Conservation (phyloP, 2,329 filamentous ascomycete genomes). For the Penicillium sclerotiorum region DNA sequence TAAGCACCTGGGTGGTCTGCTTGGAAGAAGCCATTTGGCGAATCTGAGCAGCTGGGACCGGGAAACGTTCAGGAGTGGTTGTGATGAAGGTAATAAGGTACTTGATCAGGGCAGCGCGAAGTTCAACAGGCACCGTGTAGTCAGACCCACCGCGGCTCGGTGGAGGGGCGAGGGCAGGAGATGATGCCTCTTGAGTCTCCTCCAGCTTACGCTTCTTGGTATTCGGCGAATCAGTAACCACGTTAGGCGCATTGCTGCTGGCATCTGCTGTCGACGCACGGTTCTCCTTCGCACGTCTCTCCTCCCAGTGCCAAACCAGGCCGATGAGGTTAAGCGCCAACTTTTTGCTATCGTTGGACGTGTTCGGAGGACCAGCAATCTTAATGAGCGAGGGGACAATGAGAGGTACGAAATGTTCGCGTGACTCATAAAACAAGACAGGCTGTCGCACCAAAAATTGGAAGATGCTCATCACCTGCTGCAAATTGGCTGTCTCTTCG, state of each 20-base stretch:
- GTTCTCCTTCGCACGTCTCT: too few species aligned
- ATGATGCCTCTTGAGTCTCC: slow-evolving; percentile 55
- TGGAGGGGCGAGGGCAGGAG: slow-evolving; percentile 51
- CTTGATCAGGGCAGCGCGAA: slow-evolving; percentile 82
- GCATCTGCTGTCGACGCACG: slow-evolving; percentile 65
- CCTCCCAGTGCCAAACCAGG: slow-evolving; percentile 91
- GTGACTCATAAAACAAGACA: slow-evolving; percentile 89
- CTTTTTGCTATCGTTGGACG: slow-evolving; percentile 89
- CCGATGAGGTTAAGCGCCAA: slow-evolving; percentile 88
- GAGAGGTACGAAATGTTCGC: slow-evolving; percentile 85
- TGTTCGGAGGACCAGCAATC: slow-evolving; percentile 75
- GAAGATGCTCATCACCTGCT: slow-evolving; percentile 96
- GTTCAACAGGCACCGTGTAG: slow-evolving; percentile 67
- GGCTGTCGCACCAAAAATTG: slow-evolving; percentile 93
- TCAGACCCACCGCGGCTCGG: slow-evolving; percentile 58
- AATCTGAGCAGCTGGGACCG: slow-evolving; percentile 70
- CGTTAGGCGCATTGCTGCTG: slow-evolving; percentile 25
- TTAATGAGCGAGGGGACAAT: slow-evolving; percentile 90
- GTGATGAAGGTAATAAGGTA: slow-evolving; percentile 96
- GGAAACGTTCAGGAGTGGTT: slow-evolving; percentile 81
- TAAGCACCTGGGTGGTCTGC: slow-evolving; percentile 55
- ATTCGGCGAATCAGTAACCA: slow-evolving; percentile 69
- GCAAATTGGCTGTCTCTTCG: slow-evolving; percentile 91
- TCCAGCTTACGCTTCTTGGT: slow-evolving; percentile 77
- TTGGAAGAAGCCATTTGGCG: slow-evolving; percentile 56